These are phyloP conservation scores for Euphorbia lathyris DNA, from an alignment of 345 rosid species.

Conservation along the genomic window DNA sequence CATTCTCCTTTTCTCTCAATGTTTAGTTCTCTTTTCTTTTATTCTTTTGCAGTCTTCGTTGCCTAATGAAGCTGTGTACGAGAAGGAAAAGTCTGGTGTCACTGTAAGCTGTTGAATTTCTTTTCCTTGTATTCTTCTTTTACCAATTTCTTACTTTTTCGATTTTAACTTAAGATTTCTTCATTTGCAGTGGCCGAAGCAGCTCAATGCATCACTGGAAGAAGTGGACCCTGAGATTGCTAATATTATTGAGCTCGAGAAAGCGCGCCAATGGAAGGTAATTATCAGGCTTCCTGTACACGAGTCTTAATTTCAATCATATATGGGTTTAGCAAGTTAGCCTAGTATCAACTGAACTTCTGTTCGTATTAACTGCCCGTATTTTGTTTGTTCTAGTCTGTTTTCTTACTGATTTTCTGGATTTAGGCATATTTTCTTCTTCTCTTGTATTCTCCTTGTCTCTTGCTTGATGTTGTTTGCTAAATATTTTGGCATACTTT, in stretches of 20 bases:
- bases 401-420: not conserved
- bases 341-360: too few relatives aligned
- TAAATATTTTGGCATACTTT: not conserved
- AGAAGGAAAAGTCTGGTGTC: conserved; percentile 70
- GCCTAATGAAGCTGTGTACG: conserved; percentile 90
- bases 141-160: not conserved
- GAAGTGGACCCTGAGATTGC: conserved; percentile 95
- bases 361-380: too few relatives aligned
- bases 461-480: not conserved
- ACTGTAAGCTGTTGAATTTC: conserved; percentile 38
- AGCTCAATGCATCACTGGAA: conserved; percentile 83
- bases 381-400: not conserved
- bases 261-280: conserved; percentile 99
- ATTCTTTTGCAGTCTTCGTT: conserved; percentile 61
- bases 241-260: conserved; percentile 92
- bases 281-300: not conserved
- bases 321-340: not conserved
- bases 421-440: not conserved
- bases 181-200: conserved; percentile 82
- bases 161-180: not conserved
- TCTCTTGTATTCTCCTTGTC: not conserved
- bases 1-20: not conserved
- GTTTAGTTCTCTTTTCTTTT: not conserved
- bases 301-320: not conserved
- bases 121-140: not conserved